Evolutionary conservation across 2,329 filamentous ascomycete species (phyloP), one percentile per base, ranked within the genome.

Genomic region (Zymoseptoria brevis): DNA sequence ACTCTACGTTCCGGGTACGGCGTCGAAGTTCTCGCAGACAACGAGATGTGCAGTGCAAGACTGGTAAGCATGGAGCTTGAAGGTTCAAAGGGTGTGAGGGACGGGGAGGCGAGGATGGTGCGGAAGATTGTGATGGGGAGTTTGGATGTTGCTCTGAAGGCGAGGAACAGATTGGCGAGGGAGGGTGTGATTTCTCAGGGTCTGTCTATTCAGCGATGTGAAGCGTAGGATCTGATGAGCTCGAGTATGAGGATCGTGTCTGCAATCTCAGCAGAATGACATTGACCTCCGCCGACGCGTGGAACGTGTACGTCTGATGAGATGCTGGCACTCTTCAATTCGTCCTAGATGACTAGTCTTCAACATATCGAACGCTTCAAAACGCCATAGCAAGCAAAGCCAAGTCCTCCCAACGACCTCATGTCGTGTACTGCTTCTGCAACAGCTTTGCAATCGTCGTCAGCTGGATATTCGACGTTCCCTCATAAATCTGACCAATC

Each of bases 401-500:
- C 6, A 45, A 45, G 35, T n/a, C 6, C 35, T 45, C 16, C 35
- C 35, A 4, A 16, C 35, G 35, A 45, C 35, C 13, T 11, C n/a
- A 61, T 8, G 75, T 76, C 21, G 85, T 87, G 70, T 88, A 89
- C 71, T 84, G 77, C 76, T 83, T 86, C 76, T 89, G 87, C 72
- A 89, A 72, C 64, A 85, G 69, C 77, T 86, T 87, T 29, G 84
- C 86, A 74, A 89, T 89, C 3, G 87, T 89, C 68, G 82, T 82
- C 68, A 89, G 71, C 72, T 87, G 85, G 65, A 87, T 87, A 68
- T 87, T 87, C 72, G 87, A 90, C 57, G 89, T 92, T 30, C 94
- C 94, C 79, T 96, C 93, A 48, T 69, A 69, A 45, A 68, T 97
- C 65, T 91, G 91, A 8, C 94, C 94, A 71, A 99, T 99, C 87